Evolutionary conservation across 257 asterid genomes (phyloP), one percentile per base, ranked within the genome.

Genomic region (Solanum bulbocastanum): DNA sequence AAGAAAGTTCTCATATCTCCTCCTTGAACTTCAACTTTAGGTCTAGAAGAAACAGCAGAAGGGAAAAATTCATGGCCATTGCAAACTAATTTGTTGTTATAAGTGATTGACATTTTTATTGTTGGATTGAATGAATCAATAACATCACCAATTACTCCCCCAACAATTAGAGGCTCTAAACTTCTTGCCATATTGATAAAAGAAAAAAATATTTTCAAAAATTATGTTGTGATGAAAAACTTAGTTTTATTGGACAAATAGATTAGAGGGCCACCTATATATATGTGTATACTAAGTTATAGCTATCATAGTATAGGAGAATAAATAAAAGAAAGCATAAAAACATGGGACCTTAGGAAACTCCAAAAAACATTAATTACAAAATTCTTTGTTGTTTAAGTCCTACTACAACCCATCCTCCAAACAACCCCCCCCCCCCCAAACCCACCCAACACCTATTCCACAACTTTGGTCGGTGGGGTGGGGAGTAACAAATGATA

Each of bases 131-230:
- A 96, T 39, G 85, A 56, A 39, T 96, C 95, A 0, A 96, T 90
- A 30, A 95, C 98, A 89, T 96, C 99, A 11, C 99, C 98, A 18
- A 95, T 87, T 90, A 96, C 99, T 91, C 97, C 91, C 18, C 98
- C 97, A 23, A 96, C 90, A 22, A 91, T 89, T 23, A 96, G 93
- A 3, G 99, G 95, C 20, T 96, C 97, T 13, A 90, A 86, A 76
- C 79, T 87, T 88, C 91, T 90, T 74, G 91, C 95, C 86, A 82
- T 82, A 81, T 44, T 81, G 71, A 81, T 9, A 44, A 8, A 44
- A 32, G 10, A 5, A 27, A 68, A 69, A 83, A 62, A 83, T 16
- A 52, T 52, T 52, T 56, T 20, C 33, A 71, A 69, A 78, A 60
- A 79, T 56, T 37, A 39, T 23, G 25, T 78, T 46, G 83, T 84